These are phyloP conservation scores for Ramalina intermedia DNA, from an alignment of 495 filamentous ascomycete genomes.

Conservation along the genomic window DNA sequence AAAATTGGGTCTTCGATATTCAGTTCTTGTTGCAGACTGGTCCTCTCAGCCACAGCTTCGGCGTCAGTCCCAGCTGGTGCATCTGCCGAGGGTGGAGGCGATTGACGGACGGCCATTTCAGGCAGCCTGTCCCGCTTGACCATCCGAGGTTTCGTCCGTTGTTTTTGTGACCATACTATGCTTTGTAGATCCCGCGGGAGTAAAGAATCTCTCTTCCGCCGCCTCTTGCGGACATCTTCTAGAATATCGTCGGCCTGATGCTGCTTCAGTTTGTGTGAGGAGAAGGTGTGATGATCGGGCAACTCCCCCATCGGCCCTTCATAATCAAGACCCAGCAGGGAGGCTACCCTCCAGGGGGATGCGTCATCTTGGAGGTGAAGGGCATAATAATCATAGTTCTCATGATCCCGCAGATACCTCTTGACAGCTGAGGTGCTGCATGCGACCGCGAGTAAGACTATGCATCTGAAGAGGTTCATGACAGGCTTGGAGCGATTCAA, in stretches of 20 bases:
- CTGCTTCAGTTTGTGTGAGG: conserved; percentile 36
- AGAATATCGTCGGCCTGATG: conserved; percentile 46
- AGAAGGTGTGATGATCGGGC: conserved; percentile 73
- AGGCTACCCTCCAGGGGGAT: conserved; percentile 58
- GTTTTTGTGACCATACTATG: conserved; percentile 70
- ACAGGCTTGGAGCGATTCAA: conserved; percentile 21
- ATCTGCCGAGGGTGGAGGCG: conserved; percentile 3
- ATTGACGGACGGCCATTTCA: conserved; percentile 3
- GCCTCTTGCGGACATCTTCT: conserved; percentile 39
- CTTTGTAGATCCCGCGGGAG: conserved; percentile 48
- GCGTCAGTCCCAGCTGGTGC: conserved; percentile 22
- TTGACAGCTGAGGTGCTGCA: conserved; percentile 27
- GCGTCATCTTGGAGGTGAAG: conserved; percentile 56
- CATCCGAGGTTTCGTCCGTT: conserved; percentile 55
- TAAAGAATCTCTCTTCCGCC: conserved; percentile 38
- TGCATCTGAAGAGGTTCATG: conserved; percentile 7
- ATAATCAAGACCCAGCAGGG: conserved; percentile 57
- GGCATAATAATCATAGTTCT: conserved; percentile 78
- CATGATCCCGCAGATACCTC: conserved; percentile 43
- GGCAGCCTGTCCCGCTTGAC: conserved; percentile 58
- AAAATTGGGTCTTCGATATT: conserved; percentile 83
- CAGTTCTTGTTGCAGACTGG: conserved; percentile 46
- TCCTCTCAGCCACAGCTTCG: conserved; percentile 40
- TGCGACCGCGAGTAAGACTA: conserved; percentile 25
- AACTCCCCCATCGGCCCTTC: conserved; percentile 78